These are phyloP conservation scores for Backusella parvicylindrica DNA, from an alignment of 192 early-diverging fungal genomes.

Conservation along the genomic window DNA sequence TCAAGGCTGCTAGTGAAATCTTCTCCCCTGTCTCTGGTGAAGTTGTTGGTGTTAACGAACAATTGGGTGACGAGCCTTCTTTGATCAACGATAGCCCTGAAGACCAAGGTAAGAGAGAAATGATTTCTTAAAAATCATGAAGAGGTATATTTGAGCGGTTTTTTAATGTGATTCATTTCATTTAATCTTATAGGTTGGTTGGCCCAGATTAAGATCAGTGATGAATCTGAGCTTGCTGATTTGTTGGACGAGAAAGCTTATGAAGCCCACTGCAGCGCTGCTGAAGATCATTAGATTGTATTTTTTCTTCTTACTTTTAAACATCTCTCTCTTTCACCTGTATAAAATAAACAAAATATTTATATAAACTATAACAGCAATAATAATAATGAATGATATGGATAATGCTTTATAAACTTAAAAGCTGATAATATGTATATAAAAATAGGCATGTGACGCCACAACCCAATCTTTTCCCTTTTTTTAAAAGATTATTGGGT, in stretches of 20 bases:
- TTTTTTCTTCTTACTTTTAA: neutral
- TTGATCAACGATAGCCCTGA: slow-evolving; percentile 79
- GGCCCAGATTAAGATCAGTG: slow-evolving; percentile 82
- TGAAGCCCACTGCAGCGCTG: slow-evolving; percentile 46
- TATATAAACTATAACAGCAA: too few relatives aligned
- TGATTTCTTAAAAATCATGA: neutral
- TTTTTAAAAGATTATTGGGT: neutral
- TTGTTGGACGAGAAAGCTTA: slow-evolving; percentile 75
- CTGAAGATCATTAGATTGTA: slow-evolving; percentile 26
- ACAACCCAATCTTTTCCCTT: neutral
- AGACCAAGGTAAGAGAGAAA: slow-evolving; percentile 53
- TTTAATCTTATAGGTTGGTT: slow-evolving; percentile 72
- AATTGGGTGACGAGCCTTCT: slow-evolving; percentile 62
- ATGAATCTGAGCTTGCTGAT: slow-evolving; percentile 61
- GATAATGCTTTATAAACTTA: too few relatives aligned
- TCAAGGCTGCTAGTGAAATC: slow-evolving; percentile 94
- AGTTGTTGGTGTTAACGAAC: slow-evolving; percentile 74
- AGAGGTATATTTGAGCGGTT: neutral
- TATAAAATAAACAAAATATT: slow-evolving; percentile 14
- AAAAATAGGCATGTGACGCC: neutral
- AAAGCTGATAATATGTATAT: too few relatives aligned
- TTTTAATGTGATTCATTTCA: neutral
- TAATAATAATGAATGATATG: neutral
- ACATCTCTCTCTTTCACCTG: neutral
- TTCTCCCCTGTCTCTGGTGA: slow-evolving; percentile 83